These are phyloP conservation scores for Talaromyces sp. DNA, from an alignment of 2,329 filamentous ascomycete genomes.

Conservation along the genomic window DNA sequence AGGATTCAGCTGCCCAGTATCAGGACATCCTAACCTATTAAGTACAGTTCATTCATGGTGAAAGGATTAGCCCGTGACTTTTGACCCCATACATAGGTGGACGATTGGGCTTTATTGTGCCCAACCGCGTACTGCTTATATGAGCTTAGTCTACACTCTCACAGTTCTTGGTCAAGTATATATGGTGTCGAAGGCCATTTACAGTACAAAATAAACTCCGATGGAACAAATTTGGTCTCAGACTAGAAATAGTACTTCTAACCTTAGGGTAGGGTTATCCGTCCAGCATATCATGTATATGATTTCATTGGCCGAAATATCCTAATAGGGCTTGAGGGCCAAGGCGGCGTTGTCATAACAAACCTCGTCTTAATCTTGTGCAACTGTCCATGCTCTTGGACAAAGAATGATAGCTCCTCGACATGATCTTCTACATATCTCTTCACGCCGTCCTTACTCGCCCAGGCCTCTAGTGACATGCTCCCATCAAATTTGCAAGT, in stretches of 20 bases:
- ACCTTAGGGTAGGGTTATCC: background rate
- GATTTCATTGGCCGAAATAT: background rate
- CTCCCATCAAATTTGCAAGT: too few species aligned
- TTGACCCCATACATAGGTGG: too few species aligned
- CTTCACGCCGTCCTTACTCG: too few species aligned
- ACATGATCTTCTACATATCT: too few species aligned
- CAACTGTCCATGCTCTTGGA: too few species aligned
- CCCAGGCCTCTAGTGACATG: too few species aligned
- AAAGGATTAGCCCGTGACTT: too few species aligned
- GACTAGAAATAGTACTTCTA: background rate
- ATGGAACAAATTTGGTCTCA: background rate
- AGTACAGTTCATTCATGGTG: background rate
- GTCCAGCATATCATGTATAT: too few species aligned
- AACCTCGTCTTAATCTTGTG: too few species aligned
- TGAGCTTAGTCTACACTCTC: background rate
- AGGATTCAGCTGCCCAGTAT: background rate
- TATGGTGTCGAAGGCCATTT: background rate
- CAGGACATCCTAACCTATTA: background rate
- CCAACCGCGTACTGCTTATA: background rate
- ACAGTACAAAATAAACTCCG: background rate
- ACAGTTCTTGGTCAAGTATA: background rate
- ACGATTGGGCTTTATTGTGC: background rate
- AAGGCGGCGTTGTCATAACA: background rate
- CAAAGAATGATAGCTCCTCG: too few species aligned
- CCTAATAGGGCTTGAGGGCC: background rate